These are phyloP conservation scores for Xylaria acuta DNA, from an alignment of 495 filamentous ascomycete genomes.

Conservation along the genomic window DNA sequence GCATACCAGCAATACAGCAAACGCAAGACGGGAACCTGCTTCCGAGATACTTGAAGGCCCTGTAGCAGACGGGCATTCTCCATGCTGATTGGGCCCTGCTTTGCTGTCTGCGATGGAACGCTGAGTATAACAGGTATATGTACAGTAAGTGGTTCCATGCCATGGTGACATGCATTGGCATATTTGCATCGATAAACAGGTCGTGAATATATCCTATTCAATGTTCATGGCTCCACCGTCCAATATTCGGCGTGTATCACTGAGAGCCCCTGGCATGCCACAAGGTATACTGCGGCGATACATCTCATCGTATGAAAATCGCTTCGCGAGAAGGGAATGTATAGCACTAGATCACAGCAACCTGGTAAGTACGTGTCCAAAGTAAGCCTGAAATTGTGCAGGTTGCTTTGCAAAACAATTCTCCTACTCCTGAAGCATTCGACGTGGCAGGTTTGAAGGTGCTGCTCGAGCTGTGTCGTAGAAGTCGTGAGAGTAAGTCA, in stretches of 20 bases:
- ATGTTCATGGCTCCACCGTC: background rate
- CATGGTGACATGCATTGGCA: no score
- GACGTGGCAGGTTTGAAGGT: background rate
- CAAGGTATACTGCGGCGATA: background rate
- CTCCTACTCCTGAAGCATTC: background rate
- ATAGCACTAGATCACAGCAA: no score
- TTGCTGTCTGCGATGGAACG: background rate
- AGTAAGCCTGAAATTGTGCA: background rate
- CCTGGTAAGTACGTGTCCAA: background rate
- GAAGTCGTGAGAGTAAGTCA: background rate
- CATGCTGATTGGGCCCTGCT: background rate
- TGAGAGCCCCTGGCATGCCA: background rate
- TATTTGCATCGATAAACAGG: background rate
- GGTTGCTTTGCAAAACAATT: background rate
- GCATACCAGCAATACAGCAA: background rate
- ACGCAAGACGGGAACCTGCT: conserved; percentile 6
- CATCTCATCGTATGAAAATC: background rate
- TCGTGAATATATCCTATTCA: background rate
- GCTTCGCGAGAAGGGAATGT: background rate
- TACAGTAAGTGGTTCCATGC: background rate
- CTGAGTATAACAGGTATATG: background rate
- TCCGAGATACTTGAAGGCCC: background rate
- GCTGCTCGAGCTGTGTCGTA: background rate
- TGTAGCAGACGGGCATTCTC: background rate
- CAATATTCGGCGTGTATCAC: no score